A percentile compares a stretch with the other conserved stretches of the same genome.
phyloP scores from a whole-genome alignment of 805 yeast genomes.

The Ogataea paradorogensis region DNA sequence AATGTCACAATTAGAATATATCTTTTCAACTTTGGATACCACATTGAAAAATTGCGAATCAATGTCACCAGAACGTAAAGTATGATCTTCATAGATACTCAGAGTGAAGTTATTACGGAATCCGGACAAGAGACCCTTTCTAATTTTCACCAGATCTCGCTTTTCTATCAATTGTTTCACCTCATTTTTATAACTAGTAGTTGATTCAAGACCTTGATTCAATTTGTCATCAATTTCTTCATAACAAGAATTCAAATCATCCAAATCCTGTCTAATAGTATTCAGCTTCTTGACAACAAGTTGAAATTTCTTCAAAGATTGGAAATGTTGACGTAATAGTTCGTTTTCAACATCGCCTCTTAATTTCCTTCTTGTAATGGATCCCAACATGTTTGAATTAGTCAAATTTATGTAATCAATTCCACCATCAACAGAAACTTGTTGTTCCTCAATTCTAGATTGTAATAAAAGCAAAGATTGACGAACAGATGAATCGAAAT shows the following conservation, averaged over 20 bases:
- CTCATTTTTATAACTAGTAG: constrained; percentile 17
- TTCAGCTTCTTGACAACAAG: constrained; percentile 42
- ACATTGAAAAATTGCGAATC: constrained; percentile 52
- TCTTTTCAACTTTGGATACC: constrained; percentile 57
- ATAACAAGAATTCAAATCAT: constrained; percentile 25
- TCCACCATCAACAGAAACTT: constrained; percentile 6
- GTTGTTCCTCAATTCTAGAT: constrained; percentile 27
- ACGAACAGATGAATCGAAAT: constrained; percentile 38
- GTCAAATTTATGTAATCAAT: constrained; percentile 35
- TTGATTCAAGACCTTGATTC: constrained; percentile 25
- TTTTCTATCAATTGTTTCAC: constrained; percentile 29
- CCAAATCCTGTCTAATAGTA: constrained; percentile 30
- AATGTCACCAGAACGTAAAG: constrained; percentile 46
- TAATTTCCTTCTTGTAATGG: constrained; percentile 57
- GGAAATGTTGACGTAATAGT: constrained; percentile 52
- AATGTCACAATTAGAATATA: constrained; percentile 66
- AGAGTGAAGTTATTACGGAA: constrained; percentile 65
- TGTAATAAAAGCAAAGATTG: constrained; percentile 30
- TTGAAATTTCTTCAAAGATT: constrained; percentile 43
- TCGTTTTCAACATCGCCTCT: constrained; percentile 61
- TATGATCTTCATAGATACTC: constrained; percentile 66
- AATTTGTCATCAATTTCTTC: constrained; percentile 26
- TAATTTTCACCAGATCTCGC: constrained; percentile 39
- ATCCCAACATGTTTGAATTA: constrained; percentile 52
- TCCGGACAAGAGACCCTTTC: constrained; percentile 49